These are phyloP conservation scores for Rhizopus sp. DNA, from an alignment of 371 early-diverging fungal species.

Conservation along the genomic window DNA sequence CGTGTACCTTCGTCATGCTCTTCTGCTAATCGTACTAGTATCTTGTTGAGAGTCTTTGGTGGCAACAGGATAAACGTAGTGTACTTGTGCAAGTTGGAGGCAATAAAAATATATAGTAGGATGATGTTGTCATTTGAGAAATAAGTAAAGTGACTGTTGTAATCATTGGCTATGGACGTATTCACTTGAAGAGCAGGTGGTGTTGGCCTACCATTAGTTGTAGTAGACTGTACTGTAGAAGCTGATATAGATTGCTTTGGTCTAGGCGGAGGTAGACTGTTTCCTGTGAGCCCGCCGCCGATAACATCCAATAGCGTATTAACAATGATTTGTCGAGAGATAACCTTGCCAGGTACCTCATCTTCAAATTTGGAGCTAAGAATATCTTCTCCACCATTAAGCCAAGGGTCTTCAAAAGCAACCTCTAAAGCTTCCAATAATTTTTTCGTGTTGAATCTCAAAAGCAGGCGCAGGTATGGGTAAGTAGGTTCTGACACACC, in stretches of 20 bases:
- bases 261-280: constrained; percentile 35
- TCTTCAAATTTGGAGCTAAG: constrained; percentile 55
- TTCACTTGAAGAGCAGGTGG: constrained; percentile 15
- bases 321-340: constrained; percentile 77
- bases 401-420: constrained; percentile 72
- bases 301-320: constrained; percentile 70
- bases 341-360: constrained; percentile 60
- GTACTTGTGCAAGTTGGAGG: constrained; percentile 66
- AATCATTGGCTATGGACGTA: constrained; percentile 15
- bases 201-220: constrained; percentile 17
- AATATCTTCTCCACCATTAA: constrained; percentile 65
- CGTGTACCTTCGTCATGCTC: constrained; percentile 54
- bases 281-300: constrained; percentile 42
- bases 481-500: constrained; percentile 67
- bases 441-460: constrained; percentile 68
- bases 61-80: constrained; percentile 63
- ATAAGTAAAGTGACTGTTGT: constrained; percentile 2
- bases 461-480: constrained; percentile 71
- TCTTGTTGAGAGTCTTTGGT: constrained; percentile 57
- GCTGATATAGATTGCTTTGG: constrained; percentile 49
- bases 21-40: constrained; percentile 60
- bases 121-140: constrained; percentile 47
- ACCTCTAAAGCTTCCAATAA: constrained; percentile 66
- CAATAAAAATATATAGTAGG: constrained; percentile 69
- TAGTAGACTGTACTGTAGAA: constrained; percentile 42